Base-by-base conservation (phyloP, 306 rosid genomes). In the Alnus rubra region DNA sequence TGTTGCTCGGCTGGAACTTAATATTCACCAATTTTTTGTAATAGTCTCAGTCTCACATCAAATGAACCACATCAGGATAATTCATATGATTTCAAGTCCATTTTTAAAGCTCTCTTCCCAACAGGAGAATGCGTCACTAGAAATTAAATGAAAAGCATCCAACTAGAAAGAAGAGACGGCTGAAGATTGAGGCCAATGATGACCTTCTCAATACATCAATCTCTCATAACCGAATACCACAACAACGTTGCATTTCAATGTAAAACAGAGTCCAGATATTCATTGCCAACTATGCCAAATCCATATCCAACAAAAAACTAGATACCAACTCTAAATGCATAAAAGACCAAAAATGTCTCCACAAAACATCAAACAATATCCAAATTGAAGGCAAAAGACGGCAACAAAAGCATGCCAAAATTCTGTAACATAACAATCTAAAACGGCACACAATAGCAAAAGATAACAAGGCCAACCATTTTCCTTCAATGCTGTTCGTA, bases 141-240 rank as follows among this genome's bases (percentile, higher is more conserved):
- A 67, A 18, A 67, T 8, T 0, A 42, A 7, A 67, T 42, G 7
- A 10, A 19, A 3, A 2, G 7, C 51, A 67, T 67, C 50, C 8
- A 67, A 3, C 14, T 39, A 67, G 72, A 67, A 67, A 8, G 50
- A 18, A 67, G 7, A 67, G 31, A 42, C 16, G 5, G 5, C 50
- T 79, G 53, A 30, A 85, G 83, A 74, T 81, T 88, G 67, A 83
- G 81, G 45, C 86, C 91, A 47, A 85, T 77, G 19, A 86, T 16
- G 50, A 11, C 51, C 31, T n/a, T 44, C 30, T 4, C 31, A 42
- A 42, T 9, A 67, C 14, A 67, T 42, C 72, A 42, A 42, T 39
- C 7, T 37, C 13, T 9, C 33, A 67, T 16, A 39, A 4, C 5
- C 48, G 9, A 67, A n/a, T 4, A 39, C 72, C 30, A 15, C 8